A percentile compares a stretch with the other conserved stretches of the same genome.
Conservation (phyloP, 1,284 basidiomycete genomes). For the Rhodotorula sp. region DNA sequence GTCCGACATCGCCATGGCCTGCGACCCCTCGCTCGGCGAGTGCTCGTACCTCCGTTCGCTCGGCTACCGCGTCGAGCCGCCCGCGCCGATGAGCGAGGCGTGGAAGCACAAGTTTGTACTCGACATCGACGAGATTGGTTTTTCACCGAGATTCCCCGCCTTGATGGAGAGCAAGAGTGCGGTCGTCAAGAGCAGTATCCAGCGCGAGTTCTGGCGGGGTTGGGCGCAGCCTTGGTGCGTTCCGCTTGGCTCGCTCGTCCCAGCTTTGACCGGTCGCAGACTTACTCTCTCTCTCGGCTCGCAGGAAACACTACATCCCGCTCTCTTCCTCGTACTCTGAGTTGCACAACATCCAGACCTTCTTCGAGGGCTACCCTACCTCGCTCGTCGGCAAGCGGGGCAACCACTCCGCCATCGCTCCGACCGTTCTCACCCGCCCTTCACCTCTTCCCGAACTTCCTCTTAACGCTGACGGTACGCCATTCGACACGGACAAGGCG, state of each 20-base stretch:
- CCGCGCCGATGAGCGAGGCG: slow-evolving; percentile 76
- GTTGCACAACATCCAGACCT: slow-evolving; percentile 86
- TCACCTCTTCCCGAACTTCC: slow-evolving; percentile 27
- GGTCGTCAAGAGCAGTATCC: slow-evolving; percentile 82
- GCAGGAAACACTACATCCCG: slow-evolving; percentile 89
- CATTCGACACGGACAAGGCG: slow-evolving; percentile 67
- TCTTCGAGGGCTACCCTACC: slow-evolving; percentile 68
- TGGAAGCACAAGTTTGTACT: slow-evolving; percentile 91
- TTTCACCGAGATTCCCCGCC: slow-evolving; percentile 82
- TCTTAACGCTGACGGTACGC: slow-evolving; percentile 46
- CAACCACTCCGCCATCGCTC: slow-evolving; percentile 47
- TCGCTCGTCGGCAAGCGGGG: slow-evolving; percentile 49
- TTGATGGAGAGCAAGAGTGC: slow-evolving; percentile 83
- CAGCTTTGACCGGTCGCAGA: background rate
- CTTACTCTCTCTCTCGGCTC: background rate
- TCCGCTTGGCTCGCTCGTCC: background rate
- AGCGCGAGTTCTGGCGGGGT: slow-evolving; percentile 71
- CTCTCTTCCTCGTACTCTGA: slow-evolving; percentile 80
- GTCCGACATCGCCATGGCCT: slow-evolving; percentile 78
- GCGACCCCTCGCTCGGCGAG: slow-evolving; percentile 65
- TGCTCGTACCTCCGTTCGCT: slow-evolving; percentile 56
- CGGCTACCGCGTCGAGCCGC: slow-evolving; percentile 45
- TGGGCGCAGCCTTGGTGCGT: slow-evolving; percentile 55
- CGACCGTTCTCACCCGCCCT: slow-evolving; percentile 42
- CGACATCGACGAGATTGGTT: slow-evolving; percentile 92